A percentile compares a stretch with the other conserved stretches of the same genome.
Conservation (phyloP, 108 stramenopile genomes). For the Nannochloropsis granulata region DNA sequence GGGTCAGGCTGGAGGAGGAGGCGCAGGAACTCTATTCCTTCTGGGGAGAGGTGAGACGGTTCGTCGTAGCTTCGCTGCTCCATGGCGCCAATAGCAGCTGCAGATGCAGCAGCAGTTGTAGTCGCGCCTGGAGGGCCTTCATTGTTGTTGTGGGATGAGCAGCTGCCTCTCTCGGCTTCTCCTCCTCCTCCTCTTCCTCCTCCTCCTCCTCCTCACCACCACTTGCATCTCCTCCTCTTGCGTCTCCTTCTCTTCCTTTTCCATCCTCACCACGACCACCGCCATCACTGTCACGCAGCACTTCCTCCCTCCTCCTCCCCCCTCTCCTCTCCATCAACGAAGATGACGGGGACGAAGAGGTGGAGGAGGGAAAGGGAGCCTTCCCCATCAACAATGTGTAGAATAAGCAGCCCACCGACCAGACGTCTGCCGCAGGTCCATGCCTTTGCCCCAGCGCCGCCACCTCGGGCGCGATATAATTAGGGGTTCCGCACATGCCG, state of each 20-base stretch:
- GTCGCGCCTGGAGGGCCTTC: no score
- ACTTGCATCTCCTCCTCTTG: no score
- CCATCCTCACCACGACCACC: not conserved
- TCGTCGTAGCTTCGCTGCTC: not conserved
- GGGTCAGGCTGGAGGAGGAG: not conserved
- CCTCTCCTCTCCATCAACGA: not conserved
- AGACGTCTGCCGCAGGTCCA: slow-evolving; percentile 32
- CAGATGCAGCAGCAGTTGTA: no score
- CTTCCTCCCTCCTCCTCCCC: not conserved
- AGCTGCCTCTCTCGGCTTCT: no score
- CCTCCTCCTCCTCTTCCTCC: not conserved
- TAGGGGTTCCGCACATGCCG: slow-evolving; percentile 21
- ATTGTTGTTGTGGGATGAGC: no score
- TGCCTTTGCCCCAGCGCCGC: not conserved
- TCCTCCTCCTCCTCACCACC: no score
- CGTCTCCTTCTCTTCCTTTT: not conserved
- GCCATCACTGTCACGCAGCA: not conserved
- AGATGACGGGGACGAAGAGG: not conserved
- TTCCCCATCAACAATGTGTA: slow-evolving; percentile 32
- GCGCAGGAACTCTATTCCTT: not conserved
- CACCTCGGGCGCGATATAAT: slow-evolving; percentile 39
- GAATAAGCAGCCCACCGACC: slow-evolving; percentile 37
- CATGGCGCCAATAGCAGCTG: not conserved
- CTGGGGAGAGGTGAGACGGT: not conserved
- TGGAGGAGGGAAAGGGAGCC: slow-evolving; percentile 10